Percentiles rank a stretch among this genome's conserved stretches.
These are phyloP conservation scores for Dichotomopilus funicola DNA, from an alignment of 2,329 filamentous ascomycete genomes.

Conservation along the genomic window DNA sequence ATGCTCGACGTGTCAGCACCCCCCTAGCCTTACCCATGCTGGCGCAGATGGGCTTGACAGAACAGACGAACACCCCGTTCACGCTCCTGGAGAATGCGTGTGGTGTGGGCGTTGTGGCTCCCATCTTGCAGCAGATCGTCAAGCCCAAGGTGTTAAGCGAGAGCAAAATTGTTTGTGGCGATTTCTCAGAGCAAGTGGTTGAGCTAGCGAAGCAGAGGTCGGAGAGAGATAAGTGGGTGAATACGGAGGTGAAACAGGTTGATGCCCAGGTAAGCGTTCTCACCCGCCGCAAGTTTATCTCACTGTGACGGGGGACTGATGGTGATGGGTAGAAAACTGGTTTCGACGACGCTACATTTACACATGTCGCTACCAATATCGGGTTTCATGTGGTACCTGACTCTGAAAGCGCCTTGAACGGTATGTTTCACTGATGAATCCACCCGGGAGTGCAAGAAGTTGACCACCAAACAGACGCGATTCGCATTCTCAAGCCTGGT, in stretches of 20 bases:
- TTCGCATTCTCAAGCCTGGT: slow-evolving; percentile 53
- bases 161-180: slow-evolving; percentile 45
- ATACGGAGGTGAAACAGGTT: slow-evolving; percentile 36
- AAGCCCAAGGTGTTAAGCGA: slow-evolving; percentile 31
- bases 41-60: slow-evolving; percentile 28
- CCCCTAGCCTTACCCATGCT: slow-evolving; percentile 25
- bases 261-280: slow-evolving; percentile 39
- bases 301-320: neutral
- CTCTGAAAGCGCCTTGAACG: slow-evolving; percentile 24
- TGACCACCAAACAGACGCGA: slow-evolving; percentile 39
- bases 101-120: slow-evolving; percentile 44
- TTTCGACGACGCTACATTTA: slow-evolving; percentile 21
- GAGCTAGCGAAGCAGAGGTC: slow-evolving; percentile 35
- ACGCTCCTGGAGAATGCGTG: slow-evolving; percentile 47
- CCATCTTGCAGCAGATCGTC: slow-evolving; percentile 37
- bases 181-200: slow-evolving; percentile 40
- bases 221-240: slow-evolving; percentile 39
- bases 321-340: slow-evolving; percentile 19
- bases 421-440: slow-evolving; percentile 5
- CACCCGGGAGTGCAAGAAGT: neutral
- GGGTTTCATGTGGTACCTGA: slow-evolving; percentile 26
- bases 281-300: neutral
- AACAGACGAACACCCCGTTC: slow-evolving; percentile 28
- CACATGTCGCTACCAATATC: slow-evolving; percentile 25
- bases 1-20: slow-evolving; percentile 18